These are phyloP conservation scores for Trametes cubensis DNA, from an alignment of 768 basidiomycete genomes.

Conservation along the genomic window DNA sequence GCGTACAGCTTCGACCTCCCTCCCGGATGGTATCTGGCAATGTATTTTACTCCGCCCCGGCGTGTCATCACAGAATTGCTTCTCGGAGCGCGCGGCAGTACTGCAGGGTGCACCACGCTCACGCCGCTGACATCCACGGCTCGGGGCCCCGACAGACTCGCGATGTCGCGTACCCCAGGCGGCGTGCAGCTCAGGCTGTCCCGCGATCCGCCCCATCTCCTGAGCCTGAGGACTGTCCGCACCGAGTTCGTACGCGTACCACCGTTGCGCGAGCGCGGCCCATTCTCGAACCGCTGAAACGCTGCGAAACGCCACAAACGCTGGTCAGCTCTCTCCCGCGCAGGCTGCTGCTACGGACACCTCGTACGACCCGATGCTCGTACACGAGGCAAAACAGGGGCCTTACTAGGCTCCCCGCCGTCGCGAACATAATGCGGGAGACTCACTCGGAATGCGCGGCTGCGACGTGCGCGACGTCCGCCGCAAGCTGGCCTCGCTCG, in stretches of 20 bases:
- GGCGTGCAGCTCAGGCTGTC: slow-evolving; percentile 45
- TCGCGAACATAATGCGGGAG: neutral
- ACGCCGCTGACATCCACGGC: slow-evolving; percentile 6
- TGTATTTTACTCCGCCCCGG: neutral
- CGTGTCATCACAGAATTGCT: neutral
- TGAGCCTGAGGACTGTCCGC: slow-evolving; percentile 51
- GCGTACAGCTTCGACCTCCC: no score
- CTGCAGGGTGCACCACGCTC: neutral
- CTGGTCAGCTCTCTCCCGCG: neutral
- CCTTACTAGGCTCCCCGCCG: neutral
- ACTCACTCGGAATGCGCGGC: slow-evolving; percentile 67
- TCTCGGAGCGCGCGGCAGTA: neutral
- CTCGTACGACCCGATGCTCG: no score
- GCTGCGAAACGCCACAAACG: slow-evolving; percentile 35
- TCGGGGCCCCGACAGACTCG: slow-evolving; percentile 26
- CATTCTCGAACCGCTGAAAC: slow-evolving; percentile 49
- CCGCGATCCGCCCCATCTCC: slow-evolving; percentile 41
- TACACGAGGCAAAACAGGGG: neutral
- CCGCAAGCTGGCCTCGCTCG: slow-evolving; percentile 63
- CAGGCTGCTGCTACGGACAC: no score
- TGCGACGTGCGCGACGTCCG: slow-evolving; percentile 61
- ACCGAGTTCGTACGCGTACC: slow-evolving; percentile 62
- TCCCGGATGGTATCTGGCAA: no score
- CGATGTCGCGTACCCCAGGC: slow-evolving; percentile 48
- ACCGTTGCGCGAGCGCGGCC: slow-evolving; percentile 51